Evolutionary conservation across 2,329 filamentous ascomycete genomes (phyloP), one percentile per base, ranked within the genome.

Genomic region (Pseudocercospora musae): DNA sequence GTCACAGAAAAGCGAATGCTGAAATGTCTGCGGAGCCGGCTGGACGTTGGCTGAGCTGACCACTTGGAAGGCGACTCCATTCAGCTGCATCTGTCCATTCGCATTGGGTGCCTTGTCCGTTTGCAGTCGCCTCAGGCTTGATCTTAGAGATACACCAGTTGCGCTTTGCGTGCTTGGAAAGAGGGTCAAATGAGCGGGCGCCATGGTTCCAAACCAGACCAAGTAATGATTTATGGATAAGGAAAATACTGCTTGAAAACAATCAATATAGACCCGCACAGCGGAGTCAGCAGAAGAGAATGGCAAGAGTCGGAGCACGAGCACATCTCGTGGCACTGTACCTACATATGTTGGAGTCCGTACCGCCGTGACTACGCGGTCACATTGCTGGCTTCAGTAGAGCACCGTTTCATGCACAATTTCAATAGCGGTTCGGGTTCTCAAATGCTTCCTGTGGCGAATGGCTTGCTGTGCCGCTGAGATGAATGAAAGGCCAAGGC

Each of bases 1-100:
- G 27, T 69, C 66, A 54, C 70, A 73, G 42, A 73, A 71, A 15
- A 73, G 63, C 8, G 72, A 70, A 50, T 72, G 72, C 52, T 73
- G 70, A 57, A 73, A 66, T 2, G 68, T 62, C 20, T 70, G 63
- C 46, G 59, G 33, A 9, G 69, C 67, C 23, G 70, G 69, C 44
- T 53, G 57, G 20, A 40, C 50, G 11, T 49, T 59, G 21, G 61
- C 58, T 13, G 60, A 57, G 7, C 65, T 57, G 9, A 66, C 64
- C 52, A 73, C 66, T 50, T 71, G 70, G 33, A 73, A 66, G 9
- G 71, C 68, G 20, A 74, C 66, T 29, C 71, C 71, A 62, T 66
- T 68, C n/a, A 73, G 60, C 37, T 68, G 68, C 46, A 67, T 25
- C 52, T 68, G 62, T 57, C 59, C 58, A 25, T 62, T 46, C 15